These are phyloP conservation scores for Lentinus polychrous DNA, from an alignment of 1,284 basidiomycete genomes.

Conservation along the genomic window DNA sequence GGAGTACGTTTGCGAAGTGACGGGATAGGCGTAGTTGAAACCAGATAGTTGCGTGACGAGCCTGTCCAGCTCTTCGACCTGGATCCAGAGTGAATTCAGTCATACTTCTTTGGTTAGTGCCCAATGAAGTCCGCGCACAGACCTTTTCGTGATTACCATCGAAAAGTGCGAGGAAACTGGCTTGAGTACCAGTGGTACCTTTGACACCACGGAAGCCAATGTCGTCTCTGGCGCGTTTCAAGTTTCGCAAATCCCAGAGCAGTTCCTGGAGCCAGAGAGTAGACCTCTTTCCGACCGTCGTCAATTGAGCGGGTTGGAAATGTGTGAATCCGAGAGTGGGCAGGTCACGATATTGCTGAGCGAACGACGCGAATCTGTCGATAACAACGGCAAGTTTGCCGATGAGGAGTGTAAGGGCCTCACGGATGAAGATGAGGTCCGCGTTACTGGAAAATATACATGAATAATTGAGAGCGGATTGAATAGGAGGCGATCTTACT, in stretches of 20 bases:
- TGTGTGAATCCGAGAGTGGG: slow-evolving; percentile 97
- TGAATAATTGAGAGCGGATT: not conserved
- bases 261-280: slow-evolving; percentile 98
- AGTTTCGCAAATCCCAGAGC: slow-evolving; percentile 93
- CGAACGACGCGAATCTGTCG: slow-evolving; percentile 79
- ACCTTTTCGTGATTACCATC: slow-evolving; percentile 94
- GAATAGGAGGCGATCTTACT: slow-evolving; percentile 46
- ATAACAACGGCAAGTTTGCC: slow-evolving; percentile 88
- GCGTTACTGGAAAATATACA: slow-evolving; percentile 72
- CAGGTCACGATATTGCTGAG: slow-evolving; percentile 66
- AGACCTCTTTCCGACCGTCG: slow-evolving; percentile 98
- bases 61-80: slow-evolving; percentile 88
- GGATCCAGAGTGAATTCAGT: not conserved
- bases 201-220: slow-evolving; percentile 98
- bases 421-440: slow-evolving; percentile 93
- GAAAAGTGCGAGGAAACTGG: slow-evolving; percentile 91
- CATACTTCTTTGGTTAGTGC: not conserved
- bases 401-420: slow-evolving; percentile 81
- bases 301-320: slow-evolving; percentile 98
- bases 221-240: slow-evolving; percentile 87
- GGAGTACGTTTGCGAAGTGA: slow-evolving; percentile 98
- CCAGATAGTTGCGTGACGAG: slow-evolving; percentile 88
- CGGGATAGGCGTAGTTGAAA: slow-evolving; percentile 93
- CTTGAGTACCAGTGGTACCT: slow-evolving; percentile 98
- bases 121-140: not conserved